Conservation (phyloP, 2,329 filamentous ascomycete genomes). For the Microdochium trichocladiopsis region DNA sequence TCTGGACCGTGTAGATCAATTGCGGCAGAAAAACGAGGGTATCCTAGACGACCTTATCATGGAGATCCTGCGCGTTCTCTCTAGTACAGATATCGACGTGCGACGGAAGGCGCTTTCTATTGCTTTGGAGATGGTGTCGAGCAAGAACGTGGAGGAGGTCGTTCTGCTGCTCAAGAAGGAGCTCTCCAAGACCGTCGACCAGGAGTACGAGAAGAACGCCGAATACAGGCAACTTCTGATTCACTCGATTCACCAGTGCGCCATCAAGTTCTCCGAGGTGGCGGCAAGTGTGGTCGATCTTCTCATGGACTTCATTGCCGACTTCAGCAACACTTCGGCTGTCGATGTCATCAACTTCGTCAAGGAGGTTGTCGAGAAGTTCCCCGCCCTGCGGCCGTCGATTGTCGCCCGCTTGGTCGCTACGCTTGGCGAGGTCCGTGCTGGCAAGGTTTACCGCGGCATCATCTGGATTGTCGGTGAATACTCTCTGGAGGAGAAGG, state of each 20-base stretch:
- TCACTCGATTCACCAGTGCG: conserved; percentile 95
- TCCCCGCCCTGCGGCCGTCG: conserved; percentile 78
- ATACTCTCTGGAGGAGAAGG: conserved; percentile 87
- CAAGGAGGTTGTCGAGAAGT: conserved; percentile 98
- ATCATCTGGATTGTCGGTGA: conserved; percentile 98
- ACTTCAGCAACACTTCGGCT: conserved; percentile 95
- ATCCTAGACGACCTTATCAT: conserved; percentile 91
- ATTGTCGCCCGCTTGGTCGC: conserved; percentile 86
- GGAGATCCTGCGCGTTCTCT: conserved; percentile 92
- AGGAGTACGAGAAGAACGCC: conserved; percentile 97
- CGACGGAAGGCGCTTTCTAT: conserved; percentile 85
- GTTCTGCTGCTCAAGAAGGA: conserved; percentile 96
- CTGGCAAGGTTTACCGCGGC: conserved; percentile 94
- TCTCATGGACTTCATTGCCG: conserved; percentile 97
- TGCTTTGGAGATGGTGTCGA: conserved; percentile 95
- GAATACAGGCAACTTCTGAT: conserved; percentile 94
- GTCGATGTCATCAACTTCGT: conserved; percentile 98
- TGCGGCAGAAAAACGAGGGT: conserved; percentile 82
- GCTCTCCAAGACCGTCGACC: conserved; percentile 92
- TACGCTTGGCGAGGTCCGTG: conserved; percentile 86
- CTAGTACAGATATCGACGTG: conserved; percentile 93
- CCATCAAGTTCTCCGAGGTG: conserved; percentile 98
- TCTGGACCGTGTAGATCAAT: conserved; percentile 82
- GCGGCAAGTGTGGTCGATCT: conserved; percentile 93
- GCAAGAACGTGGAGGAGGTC: conserved; percentile 97